Evolutionary conservation across 768 basidiomycete genomes (phyloP), one percentile per base, ranked within the genome.

Genomic region (Russula vinacea): DNA sequence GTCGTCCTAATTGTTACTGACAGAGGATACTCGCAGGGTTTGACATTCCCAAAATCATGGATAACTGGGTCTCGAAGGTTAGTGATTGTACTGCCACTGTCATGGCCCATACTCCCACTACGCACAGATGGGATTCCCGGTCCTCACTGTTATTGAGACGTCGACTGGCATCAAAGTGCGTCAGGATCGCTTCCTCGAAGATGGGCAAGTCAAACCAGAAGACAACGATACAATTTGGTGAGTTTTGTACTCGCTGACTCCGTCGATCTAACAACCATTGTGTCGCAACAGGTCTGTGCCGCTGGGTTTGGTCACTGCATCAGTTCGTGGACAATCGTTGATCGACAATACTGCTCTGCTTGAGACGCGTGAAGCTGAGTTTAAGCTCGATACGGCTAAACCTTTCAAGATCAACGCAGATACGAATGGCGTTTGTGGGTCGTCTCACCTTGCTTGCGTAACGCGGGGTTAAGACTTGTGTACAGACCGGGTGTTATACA

Each of bases 181-280:
- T 39, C 97, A 98, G 76, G 91, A 97, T 73, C 83, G 97, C 22
- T 98, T 97, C 82, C 78, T 98, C 53, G 89, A 92, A 72, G 90
- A 88, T 0, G 95, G 94, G 0, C 82, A 81, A 65, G 86, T 85
- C 10, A 84, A 87, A 70, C 83, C 84, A 11, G 84, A 91, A 72
- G 91, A 97, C 64, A 93, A 97, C 70, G 79, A 92, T 73, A 95
- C 91, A 2, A 80, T 92, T 63, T 98, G 95, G 95, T 89, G 32
- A 49, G 39, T 5, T 32, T 22, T 29, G 45, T 47, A 5, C 60
- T 51, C n/a, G 22, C 17, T 56, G 11, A 37, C 63, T 29, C 57
- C 8, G n/a, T 47, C 32, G 9, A 19, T 32, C 42, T 58, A 50
- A 14, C n/a, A 10, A n/a, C 29, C 45, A 24, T 22, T 57, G 39